Conservation (phyloP, 2,329 filamentous ascomycete species). For the Exophiala aquamarina region DNA sequence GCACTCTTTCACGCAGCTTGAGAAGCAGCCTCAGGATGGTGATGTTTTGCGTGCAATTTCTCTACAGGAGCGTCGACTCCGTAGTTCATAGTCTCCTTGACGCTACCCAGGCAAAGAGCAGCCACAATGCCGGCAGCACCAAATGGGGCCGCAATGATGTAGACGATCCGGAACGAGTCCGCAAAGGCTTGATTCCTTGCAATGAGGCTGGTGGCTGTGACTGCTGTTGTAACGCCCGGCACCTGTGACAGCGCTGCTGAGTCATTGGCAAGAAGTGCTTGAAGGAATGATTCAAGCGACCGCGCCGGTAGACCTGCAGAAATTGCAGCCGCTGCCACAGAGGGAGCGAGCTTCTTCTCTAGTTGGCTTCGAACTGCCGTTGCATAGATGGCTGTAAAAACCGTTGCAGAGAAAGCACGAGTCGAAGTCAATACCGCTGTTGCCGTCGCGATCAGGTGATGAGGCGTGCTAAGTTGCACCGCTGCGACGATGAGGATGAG, state of each 20-base stretch:
- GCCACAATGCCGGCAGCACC: no score
- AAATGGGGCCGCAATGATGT: no score
- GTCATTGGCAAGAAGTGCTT: slow-evolving; percentile 19
- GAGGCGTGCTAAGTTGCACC: slow-evolving; percentile 23
- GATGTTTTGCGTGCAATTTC: no score
- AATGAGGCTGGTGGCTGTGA: no score
- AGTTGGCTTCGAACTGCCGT: slow-evolving; percentile 18
- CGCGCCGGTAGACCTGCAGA: slow-evolving; percentile 16
- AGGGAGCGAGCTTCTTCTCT: slow-evolving; percentile 14
- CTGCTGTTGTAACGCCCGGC: no score
- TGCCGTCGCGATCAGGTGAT: slow-evolving; percentile 23
- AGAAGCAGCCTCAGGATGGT: no score
- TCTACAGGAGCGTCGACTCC: no score
- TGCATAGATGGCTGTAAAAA: slow-evolving; percentile 24
- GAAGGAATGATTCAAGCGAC: slow-evolving; percentile 16
- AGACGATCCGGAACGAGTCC: no score
- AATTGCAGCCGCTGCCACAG: slow-evolving; percentile 12
- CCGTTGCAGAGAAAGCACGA: slow-evolving; percentile 19
- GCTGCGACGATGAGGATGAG: slow-evolving; percentile 24
- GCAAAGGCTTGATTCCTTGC: no score
- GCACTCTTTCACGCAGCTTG: no score
- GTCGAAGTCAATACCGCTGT: slow-evolving; percentile 24
- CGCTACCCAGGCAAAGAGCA: no score
- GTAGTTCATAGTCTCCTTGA: no score
- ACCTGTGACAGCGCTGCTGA: slow-evolving; percentile 6